These are phyloP conservation scores for Pseudoturritis turrita DNA, from an alignment of 345 rosid genomes.

Conservation along the genomic window DNA sequence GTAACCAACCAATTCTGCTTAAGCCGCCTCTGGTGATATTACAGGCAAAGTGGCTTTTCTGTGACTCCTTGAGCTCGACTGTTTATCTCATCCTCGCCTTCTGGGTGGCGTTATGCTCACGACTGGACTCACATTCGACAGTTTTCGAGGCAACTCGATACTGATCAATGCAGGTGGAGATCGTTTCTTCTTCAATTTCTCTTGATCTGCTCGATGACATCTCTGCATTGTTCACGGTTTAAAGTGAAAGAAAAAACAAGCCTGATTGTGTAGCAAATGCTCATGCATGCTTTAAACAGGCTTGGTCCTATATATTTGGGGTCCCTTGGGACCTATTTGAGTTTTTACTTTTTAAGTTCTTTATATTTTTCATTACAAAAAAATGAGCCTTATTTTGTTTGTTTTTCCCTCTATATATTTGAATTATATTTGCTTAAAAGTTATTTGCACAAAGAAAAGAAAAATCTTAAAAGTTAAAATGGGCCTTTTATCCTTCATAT, in stretches of 20 bases:
- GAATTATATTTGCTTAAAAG: no score
- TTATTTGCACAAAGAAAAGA: no score
- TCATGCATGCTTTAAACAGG: not conserved
- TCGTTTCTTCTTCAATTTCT: constrained; percentile 29
- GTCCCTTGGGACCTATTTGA: not conserved
- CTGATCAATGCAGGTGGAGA: constrained; percentile 27
- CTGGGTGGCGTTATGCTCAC: constrained; percentile 28
- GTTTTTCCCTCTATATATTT: not conserved
- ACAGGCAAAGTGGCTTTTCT: constrained; percentile 33
- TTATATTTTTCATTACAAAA: not conserved
- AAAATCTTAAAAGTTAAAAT: not conserved
- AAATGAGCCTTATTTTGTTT: not conserved
- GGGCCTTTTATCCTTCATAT: not conserved
- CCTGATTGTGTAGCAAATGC: not conserved
- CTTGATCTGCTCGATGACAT: constrained; percentile 52
- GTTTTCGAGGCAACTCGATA: constrained; percentile 25
- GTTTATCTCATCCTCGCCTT: constrained; percentile 42
- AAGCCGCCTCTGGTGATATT: not conserved
- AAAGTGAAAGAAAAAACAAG: not conserved
- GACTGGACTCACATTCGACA: constrained; percentile 27
- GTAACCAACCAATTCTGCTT: not conserved
- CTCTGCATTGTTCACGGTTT: constrained; percentile 39
- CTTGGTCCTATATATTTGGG: not conserved
- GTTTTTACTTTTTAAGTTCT: not conserved
- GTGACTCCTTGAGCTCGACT: constrained; percentile 48